Evolutionary conservation across 352 stramenopile species (phyloP).

Genomic region (Thalassiosira livingstoniorum): DNA sequence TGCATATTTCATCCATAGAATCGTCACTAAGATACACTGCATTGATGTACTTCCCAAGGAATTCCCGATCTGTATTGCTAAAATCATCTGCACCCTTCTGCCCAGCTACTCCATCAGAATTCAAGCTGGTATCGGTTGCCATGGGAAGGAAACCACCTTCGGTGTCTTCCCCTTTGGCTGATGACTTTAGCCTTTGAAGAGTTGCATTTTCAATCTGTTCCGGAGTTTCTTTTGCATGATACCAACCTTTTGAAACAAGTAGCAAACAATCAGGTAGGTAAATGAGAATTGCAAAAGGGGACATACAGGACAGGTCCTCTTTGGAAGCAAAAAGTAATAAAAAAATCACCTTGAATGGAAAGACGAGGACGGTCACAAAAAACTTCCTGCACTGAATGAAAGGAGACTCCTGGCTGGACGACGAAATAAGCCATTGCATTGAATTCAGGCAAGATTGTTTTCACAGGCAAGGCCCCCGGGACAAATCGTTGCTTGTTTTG

Average conservation of each 20-base stretch:
- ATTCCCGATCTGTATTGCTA: conserved; percentile 75
- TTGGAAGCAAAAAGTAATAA: background rate
- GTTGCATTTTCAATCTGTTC: conserved; percentile 74
- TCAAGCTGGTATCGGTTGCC: conserved; percentile 8
- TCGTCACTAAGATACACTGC: conserved; percentile 84
- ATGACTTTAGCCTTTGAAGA: conserved; percentile 77
- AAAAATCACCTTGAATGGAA: conserved; percentile 81
- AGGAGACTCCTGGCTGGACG: conserved; percentile 89
- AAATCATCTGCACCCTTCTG: conserved; percentile 48
- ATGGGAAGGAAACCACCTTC: conserved; percentile 59
- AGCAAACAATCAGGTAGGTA: background rate
- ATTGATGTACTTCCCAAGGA: conserved; percentile 88
- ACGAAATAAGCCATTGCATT: conserved; percentile 92
- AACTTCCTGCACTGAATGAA: conserved; percentile 92
- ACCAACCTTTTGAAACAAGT: conserved; percentile 68
- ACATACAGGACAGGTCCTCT: background rate
- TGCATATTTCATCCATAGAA: conserved; percentile 86
- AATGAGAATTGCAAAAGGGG: background rate
- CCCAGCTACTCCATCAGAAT: background rate
- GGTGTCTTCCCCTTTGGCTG: conserved; percentile 56
- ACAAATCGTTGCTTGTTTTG: conserved; percentile 12
- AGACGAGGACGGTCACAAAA: conserved; percentile 88
- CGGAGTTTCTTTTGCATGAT: conserved; percentile 73
- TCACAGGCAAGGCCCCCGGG: conserved; percentile 60
- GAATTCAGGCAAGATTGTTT: conserved; percentile 87